A percentile compares a stretch with the other conserved stretches of the same genome.
phyloP scores from a whole-genome alignment of 2,329 filamentous ascomycete genomes.

The Fusarium albosuccineum region DNA sequence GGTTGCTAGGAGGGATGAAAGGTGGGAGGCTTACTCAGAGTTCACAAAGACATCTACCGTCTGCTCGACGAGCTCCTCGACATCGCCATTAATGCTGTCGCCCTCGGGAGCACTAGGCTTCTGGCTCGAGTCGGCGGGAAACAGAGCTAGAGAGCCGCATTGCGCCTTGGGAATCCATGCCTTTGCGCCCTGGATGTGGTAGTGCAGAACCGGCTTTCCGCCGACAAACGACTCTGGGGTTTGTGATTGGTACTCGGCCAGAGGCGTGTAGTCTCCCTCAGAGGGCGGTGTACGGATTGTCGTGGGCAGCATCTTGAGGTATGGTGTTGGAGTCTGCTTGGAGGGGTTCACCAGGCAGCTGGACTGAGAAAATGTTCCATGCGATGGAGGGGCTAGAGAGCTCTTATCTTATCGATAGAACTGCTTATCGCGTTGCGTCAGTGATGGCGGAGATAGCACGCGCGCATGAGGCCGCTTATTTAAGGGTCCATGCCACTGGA shows the following conservation, averaged over 20 bases:
- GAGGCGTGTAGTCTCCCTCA: slow-evolving; percentile 70
- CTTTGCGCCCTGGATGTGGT: slow-evolving; percentile 68
- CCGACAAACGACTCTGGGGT: slow-evolving; percentile 80
- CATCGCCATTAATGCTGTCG: slow-evolving; percentile 47
- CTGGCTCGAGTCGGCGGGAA: slow-evolving; percentile 56
- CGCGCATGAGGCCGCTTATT: neutral
- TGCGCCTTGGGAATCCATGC: slow-evolving; percentile 70
- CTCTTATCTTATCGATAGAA: slow-evolving; percentile 44
- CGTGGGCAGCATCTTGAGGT: slow-evolving; percentile 58
- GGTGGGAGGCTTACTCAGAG: slow-evolving; percentile 62
- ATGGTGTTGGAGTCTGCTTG: slow-evolving; percentile 22
- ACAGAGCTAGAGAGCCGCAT: slow-evolving; percentile 67
- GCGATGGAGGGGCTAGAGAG: slow-evolving; percentile 33
- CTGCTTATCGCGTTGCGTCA: slow-evolving; percentile 19
- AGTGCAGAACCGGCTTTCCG: slow-evolving; percentile 78
- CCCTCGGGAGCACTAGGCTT: slow-evolving; percentile 43
- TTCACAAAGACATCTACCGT: slow-evolving; percentile 69
- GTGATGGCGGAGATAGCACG: neutral
- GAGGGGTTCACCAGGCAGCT: slow-evolving; percentile 40
- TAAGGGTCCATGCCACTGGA: neutral
- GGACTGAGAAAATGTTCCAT: slow-evolving; percentile 36
- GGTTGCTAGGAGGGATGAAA: neutral
- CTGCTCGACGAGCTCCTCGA: slow-evolving; percentile 58
- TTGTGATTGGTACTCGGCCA: slow-evolving; percentile 77
- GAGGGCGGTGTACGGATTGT: slow-evolving; percentile 70